Base-by-base conservation (phyloP, 2,329 filamentous ascomycete species). In the Chaetomiaceae sp. region DNA sequence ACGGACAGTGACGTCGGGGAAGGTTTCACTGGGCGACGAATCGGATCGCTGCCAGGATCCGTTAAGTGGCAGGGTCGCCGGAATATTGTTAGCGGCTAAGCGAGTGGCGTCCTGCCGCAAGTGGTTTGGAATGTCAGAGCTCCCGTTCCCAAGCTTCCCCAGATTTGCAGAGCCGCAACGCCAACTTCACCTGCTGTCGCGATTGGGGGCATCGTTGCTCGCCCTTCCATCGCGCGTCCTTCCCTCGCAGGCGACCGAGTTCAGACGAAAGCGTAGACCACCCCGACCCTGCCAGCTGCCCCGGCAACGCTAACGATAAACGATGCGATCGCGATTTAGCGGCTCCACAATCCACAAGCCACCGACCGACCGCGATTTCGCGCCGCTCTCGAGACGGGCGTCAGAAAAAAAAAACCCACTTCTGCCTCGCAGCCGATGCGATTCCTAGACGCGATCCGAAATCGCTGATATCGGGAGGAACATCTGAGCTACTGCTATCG, bases 91-190 rank as follows among this genome's bases (percentile, higher is more conserved):
- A 42, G 13, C 20, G 37, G 20, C 36, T 13, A 53, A 40, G 6
- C 45, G 45, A 48, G 27, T 40, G 48, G 53, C 48, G 37, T 36
- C 29, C 27, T 44, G 43, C 37, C 27, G 38, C 27, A 43, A 23
- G 27, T 21, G n/a, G n/a, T n/a, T n/a, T 20, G 50, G 46, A 53
- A 51, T 41, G 49, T 45, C 48, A 20, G 30, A 51, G 49, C 48
- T 46, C n/a, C n/a, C n/a, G n/a, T n/a, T n/a, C n/a, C 48, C 36
- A 49, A 44, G 36, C 45, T 50, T 44, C 43, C 52, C 41, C 30
- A 38, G 48, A 58, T 58, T 41, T 53, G 54, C 57, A 57, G 57
- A 59, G 57, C 57, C 57, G 53, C 57, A 59, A 59, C 57, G 52
- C 52, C 52, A 59, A 45, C 36, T 23, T 50, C 45, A 44, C 54